Evolutionary conservation across 176 grass and related monocot species (phyloP).

Genomic region (Avena sativa): DNA sequence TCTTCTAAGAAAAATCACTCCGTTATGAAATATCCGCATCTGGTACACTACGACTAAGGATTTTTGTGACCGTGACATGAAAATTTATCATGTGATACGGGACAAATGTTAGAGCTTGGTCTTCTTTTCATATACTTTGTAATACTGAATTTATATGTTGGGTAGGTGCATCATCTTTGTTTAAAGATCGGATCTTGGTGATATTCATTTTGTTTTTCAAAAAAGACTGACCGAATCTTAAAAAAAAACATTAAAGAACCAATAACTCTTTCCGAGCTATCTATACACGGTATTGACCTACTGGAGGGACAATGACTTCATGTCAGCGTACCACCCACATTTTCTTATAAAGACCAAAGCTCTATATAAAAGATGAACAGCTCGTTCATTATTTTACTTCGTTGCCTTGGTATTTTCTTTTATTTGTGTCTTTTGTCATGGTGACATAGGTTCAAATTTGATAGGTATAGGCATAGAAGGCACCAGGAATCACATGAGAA

Average conservation of each 20-base stretch:
- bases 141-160: no score
- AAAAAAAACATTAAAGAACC: no score
- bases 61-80: background rate
- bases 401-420: background rate
- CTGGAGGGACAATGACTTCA: background rate
- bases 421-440: background rate
- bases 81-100: background rate
- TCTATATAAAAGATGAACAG: background rate
- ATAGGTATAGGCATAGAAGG: background rate
- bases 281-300: background rate
- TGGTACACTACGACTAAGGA: background rate
- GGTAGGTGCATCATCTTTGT: background rate
- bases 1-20: background rate
- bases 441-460: background rate
- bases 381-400: background rate
- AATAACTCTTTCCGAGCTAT: no score
- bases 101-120: no score
- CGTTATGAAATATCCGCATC: background rate
- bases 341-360: background rate
- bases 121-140: no score
- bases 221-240: no score
- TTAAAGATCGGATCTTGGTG: background rate
- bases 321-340: background rate
- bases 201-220: background rate
- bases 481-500: background rate